Percentiles rank a stretch among this genome's conserved stretches.
These are phyloP conservation scores for Daphne laureola DNA, from an alignment of 441 rosid species.

Conservation along the genomic window DNA sequence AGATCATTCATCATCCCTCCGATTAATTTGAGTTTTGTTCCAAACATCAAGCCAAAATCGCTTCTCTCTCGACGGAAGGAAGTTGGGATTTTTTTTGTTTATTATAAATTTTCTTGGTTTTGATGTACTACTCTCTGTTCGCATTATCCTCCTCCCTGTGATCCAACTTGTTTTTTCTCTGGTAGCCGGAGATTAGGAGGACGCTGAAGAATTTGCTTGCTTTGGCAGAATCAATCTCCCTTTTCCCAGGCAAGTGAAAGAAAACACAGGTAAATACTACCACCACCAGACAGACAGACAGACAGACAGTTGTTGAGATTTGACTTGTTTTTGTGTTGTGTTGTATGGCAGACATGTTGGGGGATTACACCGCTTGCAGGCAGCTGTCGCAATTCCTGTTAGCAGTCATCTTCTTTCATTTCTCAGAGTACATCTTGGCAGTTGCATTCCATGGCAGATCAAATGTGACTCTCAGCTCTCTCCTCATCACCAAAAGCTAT, in stretches of 20 bases:
- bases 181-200: conserved; percentile 19
- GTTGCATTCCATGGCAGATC: conserved; percentile 48
- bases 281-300: conserved; percentile 1
- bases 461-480: conserved; percentile 49
- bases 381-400: conserved; percentile 52
- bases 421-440: conserved; percentile 62
- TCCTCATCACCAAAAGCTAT: conserved; percentile 55
- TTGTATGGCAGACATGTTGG: conserved; percentile 45
- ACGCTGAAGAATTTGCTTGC: conserved; percentile 11
- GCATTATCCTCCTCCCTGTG: no score
- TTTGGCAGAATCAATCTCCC: conserved; percentile 14
- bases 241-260: conserved; percentile 32
- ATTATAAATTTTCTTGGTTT: no score
- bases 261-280: background rate
- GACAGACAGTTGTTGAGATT: background rate
- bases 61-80: no score
- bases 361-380: conserved; percentile 40
- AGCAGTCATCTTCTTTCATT: conserved; percentile 58
- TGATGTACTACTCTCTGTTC: no score
- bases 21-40: no score
- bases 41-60: no score
- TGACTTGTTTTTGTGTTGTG: conserved; percentile 9
- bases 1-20: no score
- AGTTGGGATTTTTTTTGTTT: no score
- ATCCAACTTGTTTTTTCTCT: background rate